Percentiles rank a stretch among this genome's conserved stretches.
These are phyloP conservation scores for Raddia guianensis DNA, from an alignment of 176 grass and related monocot genomes.

Conservation along the genomic window DNA sequence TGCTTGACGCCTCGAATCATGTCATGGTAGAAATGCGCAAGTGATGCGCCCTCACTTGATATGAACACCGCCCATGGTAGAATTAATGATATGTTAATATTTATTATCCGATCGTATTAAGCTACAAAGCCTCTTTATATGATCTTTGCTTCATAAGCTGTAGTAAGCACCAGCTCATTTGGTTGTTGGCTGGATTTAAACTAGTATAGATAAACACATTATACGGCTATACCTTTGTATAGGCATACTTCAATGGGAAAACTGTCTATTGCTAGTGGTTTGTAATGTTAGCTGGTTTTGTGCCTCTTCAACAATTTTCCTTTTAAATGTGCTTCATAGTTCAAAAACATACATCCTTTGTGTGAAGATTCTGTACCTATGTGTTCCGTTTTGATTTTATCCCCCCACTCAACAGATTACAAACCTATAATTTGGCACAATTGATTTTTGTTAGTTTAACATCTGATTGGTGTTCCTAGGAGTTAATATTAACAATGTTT, in stretches of 20 bases:
- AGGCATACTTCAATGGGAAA: not conserved
- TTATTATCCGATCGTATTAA: not conserved
- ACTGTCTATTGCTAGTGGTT: not conserved
- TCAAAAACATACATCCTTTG: not conserved
- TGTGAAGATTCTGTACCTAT: not conserved
- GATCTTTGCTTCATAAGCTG: not conserved
- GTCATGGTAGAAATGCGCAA: not conserved
- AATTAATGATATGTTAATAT: not conserved
- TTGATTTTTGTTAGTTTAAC: not conserved
- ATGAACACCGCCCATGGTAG: not conserved
- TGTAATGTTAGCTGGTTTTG: not conserved
- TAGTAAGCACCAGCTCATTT: not conserved
- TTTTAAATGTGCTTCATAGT: too few species aligned
- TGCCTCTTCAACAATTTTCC: too few species aligned
- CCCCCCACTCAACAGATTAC: not conserved
- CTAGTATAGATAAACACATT: not conserved
- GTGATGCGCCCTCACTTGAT: not conserved
- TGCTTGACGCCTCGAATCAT: conserved; percentile 17
- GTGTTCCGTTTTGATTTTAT: not conserved
- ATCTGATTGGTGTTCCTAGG: not conserved
- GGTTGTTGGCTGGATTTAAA: not conserved
- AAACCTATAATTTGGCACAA: not conserved
- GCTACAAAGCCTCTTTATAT: not conserved
- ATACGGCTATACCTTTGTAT: not conserved
- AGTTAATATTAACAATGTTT: not conserved